Conservation (phyloP, 371 early-diverging fungal genomes). For the Amoeboaphelidium protococcarum region DNA sequence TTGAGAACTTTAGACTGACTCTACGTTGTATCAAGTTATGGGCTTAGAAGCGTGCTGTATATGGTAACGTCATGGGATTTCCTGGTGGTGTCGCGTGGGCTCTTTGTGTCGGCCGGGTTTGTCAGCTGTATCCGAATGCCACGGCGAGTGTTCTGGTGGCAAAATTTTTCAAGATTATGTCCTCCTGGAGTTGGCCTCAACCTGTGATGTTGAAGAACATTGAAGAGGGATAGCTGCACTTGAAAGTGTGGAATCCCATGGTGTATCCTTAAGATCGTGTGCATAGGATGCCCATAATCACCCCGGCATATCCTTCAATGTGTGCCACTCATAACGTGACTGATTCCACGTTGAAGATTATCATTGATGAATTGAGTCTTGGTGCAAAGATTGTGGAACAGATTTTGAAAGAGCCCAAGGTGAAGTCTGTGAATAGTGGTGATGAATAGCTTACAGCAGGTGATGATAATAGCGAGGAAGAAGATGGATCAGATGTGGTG, state of each 20-base stretch:
- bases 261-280: constrained; percentile 58
- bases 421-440: background rate
- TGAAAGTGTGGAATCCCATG: constrained; percentile 95
- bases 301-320: constrained; percentile 99
- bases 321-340: constrained; percentile 98
- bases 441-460: no score
- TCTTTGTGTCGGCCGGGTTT: constrained; percentile 86
- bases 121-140: constrained; percentile 93
- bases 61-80: constrained; percentile 95
- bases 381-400: background rate
- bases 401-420: background rate
- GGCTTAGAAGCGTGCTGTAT: constrained; percentile 89
- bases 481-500: no score
- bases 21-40: constrained; percentile 92
- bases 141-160: constrained; percentile 58
- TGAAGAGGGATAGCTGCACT: constrained; percentile 67
- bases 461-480: no score
- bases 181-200: constrained; percentile 91
- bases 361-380: constrained; percentile 46
- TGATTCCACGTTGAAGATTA: constrained; percentile 56
- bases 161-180: constrained; percentile 73
- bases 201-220: constrained; percentile 83
- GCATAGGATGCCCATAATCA: constrained; percentile 98
- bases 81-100: constrained; percentile 99
- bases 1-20: constrained; percentile 65